Evolutionary conservation across 805 yeast genomes (phyloP), one percentile per base, ranked within the genome.

Genomic region (Alloascoidea africana): DNA sequence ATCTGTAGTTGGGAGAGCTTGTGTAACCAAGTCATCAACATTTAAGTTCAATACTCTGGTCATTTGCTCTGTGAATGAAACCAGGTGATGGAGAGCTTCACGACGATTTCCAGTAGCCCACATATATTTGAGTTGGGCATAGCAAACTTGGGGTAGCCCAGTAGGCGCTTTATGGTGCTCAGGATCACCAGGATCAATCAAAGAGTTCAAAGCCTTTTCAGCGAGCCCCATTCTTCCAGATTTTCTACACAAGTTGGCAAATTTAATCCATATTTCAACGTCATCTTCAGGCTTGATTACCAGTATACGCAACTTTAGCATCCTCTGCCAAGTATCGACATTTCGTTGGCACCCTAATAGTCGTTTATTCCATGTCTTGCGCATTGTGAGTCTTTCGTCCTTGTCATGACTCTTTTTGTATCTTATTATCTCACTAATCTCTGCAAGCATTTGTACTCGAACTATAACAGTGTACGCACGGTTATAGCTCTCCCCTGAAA

Each of bases 321-420:
- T 78, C 51, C 96, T 67, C 55, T 89, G 96, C 98, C 99, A 91
- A n/a, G 87, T 86, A 59, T 91, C 99, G 37, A 91, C 97, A 59
- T 91, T 91, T 47, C 91, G 70, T 59, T 91, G 98, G 52, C 96
- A 86, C 1, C 97, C 97, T 42, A 84, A 61, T 37, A 91, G 62
- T 49, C 99, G 70, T 37, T 83, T 82, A 51, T 83, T 85, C 98
- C 98, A 93, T 0, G 97, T 89, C 47, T 78, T 75, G 46, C 94
- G 68, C 69, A 91, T 78, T 13, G 75, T 73, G 4, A 65, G 70
- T 45, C 91, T 72, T 48, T 78, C 80, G 35, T 80, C 93, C 0
- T 94, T 81, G 2, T 78, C 78, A 43, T 77, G 86, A 1, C 94
- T 91, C 44, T 78, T 69, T 55, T 91, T 91, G 59, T 89, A 91